Percentiles rank a stretch among this genome's conserved stretches.
Conservation (phyloP, 2,329 filamentous ascomycete genomes). For the Aspergillus ibericus region DNA sequence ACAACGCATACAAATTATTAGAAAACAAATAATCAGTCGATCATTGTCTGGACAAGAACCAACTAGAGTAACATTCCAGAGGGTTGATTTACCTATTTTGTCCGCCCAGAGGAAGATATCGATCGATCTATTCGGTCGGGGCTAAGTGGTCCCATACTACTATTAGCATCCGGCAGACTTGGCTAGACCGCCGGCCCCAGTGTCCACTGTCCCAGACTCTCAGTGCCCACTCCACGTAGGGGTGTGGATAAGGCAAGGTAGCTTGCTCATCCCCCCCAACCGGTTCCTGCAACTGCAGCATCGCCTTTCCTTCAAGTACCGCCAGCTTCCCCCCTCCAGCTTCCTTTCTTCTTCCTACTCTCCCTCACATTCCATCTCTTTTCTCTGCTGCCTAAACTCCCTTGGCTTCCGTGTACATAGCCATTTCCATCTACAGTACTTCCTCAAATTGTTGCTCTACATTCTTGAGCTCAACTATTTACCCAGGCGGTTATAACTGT, state of each 20-base stretch:
- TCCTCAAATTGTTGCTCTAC: constrained; percentile 13
- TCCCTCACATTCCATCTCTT: constrained; percentile 1
- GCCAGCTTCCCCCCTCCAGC: constrained; percentile 6
- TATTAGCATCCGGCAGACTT: constrained; percentile 20
- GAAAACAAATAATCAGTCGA: not conserved
- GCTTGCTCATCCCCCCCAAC: constrained; percentile 13
- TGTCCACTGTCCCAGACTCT: not conserved
- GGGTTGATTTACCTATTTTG: not conserved
- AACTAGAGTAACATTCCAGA: not conserved
- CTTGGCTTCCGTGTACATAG: not conserved
- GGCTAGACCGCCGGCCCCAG: constrained; percentile 17
- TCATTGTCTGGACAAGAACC: not conserved
- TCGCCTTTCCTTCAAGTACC: constrained; percentile 13
- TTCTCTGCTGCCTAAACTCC: not conserved
- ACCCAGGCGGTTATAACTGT: not conserved
- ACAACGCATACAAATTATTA: not conserved
- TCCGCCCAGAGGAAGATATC: not conserved
- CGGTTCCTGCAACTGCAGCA: constrained; percentile 12
- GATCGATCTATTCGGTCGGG: constrained; percentile 12
- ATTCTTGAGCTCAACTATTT: constrained; percentile 14
- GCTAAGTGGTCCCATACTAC: constrained; percentile 11
- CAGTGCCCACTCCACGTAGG: constrained; percentile 8
- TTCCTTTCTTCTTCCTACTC: not conserved
- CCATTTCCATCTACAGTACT: constrained; percentile 3
- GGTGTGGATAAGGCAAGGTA: constrained; percentile 8